Percentiles rank a stretch among this genome's conserved stretches.
phyloP scores from a whole-genome alignment of 2,329 filamentous ascomycete genomes.

The Stromatinia cepivora region DNA sequence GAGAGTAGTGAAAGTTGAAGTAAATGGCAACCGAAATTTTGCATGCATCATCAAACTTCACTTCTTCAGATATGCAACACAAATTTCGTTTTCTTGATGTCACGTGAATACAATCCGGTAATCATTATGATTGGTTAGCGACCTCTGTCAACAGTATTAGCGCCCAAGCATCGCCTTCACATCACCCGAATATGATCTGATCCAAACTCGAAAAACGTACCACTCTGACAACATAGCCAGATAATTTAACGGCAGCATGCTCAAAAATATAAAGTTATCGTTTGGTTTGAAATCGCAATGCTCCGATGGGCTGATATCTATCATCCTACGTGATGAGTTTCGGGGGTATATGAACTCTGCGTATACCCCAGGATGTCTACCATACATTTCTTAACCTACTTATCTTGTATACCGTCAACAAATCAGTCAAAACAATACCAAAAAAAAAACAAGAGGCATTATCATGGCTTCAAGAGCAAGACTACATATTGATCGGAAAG shows the following conservation, averaged over 20 bases:
- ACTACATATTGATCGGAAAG: slow-evolving; percentile 29
- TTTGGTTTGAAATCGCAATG: not conserved
- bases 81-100: too few species aligned
- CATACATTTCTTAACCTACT: not conserved
- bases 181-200: slow-evolving; percentile 14
- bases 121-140: not conserved
- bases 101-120: too few species aligned
- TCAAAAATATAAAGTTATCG: not conserved
- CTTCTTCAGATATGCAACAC: too few species aligned
- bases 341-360: not conserved
- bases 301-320: slow-evolving; percentile 15
- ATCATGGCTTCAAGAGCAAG: slow-evolving; percentile 10
- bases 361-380: not conserved
- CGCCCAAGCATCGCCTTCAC: not conserved
- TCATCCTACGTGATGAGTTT: not conserved
- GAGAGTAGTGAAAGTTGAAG: not conserved
- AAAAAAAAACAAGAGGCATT: not conserved
- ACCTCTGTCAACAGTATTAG: not conserved
- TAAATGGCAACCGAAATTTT: too few species aligned
- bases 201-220: slow-evolving; percentile 10
- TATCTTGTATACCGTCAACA: too few species aligned
- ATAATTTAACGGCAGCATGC: not conserved
- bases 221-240: slow-evolving; percentile 1
- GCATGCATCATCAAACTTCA: too few species aligned
- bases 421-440: not conserved